Percentiles rank a stretch among this genome's conserved stretches.
Evolutionary conservation across 2,329 filamentous ascomycete species (phyloP).

Genomic region (Rachicladosporium sp.): DNA sequence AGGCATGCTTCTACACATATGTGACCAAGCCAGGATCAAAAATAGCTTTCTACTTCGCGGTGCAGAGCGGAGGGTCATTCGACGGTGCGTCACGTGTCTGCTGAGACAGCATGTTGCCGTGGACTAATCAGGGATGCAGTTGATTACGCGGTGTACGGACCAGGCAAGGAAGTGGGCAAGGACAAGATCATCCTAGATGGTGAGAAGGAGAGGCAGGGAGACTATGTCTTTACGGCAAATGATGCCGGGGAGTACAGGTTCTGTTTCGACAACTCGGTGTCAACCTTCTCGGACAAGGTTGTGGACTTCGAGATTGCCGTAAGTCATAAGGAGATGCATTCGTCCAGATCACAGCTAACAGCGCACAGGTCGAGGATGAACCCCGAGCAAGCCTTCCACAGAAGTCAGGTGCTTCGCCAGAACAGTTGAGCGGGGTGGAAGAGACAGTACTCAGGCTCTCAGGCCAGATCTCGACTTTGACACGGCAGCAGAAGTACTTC

Average conservation of each 20-base stretch:
- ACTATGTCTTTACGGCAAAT: conserved; percentile 94
- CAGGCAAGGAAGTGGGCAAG: conserved; percentile 35
- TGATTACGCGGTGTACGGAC: conserved; percentile 79
- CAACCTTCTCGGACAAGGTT: conserved; percentile 91
- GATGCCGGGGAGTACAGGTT: conserved; percentile 83
- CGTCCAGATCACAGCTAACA: not conserved
- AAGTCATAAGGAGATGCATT: conserved; percentile 25
- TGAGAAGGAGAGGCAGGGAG: conserved; percentile 83
- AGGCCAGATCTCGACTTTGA: conserved; percentile 83
- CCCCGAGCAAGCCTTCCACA: conserved; percentile 65
- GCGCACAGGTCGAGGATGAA: conserved; percentile 74
- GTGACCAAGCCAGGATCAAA: conserved; percentile 72
- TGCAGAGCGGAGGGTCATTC: conserved; percentile 97
- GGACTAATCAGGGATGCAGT: conserved; percentile 31
- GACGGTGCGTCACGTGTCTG: conserved; percentile 38
- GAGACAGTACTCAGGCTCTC: conserved; percentile 94
- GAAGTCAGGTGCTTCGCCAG: conserved; percentile 75
- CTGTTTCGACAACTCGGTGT: conserved; percentile 98
- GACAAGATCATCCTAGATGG: conserved; percentile 74
- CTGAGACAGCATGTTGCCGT: not conserved
- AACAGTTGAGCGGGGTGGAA: conserved; percentile 79
- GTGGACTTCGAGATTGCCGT: conserved; percentile 97
- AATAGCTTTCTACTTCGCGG: conserved; percentile 97
- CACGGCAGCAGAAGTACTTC: conserved; percentile 98
- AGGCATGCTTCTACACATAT: conserved; percentile 84